Conservation (phyloP, 1,284 basidiomycete species). For the Microbotryum saponariae region DNA sequence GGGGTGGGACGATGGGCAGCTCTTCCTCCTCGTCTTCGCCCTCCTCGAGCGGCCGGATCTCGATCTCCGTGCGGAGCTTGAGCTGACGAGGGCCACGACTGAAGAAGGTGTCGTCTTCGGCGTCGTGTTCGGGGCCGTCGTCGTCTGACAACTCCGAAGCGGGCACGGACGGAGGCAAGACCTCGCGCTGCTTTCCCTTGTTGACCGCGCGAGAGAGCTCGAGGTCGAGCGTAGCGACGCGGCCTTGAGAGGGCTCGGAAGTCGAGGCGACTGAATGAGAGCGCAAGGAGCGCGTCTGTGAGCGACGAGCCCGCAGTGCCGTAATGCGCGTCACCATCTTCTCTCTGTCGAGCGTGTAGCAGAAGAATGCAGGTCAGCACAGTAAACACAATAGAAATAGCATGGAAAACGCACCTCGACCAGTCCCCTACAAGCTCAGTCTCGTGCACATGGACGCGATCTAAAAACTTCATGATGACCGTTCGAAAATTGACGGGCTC, state of each 20-base stretch:
- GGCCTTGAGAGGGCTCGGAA: not conserved
- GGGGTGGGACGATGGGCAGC: slow-evolving; percentile 19
- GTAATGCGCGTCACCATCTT: slow-evolving; percentile 27
- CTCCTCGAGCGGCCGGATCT: no score
- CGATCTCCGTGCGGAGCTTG: not conserved
- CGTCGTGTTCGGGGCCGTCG: not conserved
- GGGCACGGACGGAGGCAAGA: not conserved
- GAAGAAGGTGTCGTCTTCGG: slow-evolving; percentile 28
- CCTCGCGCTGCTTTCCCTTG: not conserved
- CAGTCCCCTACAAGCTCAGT: slow-evolving; percentile 15
- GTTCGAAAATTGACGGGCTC: slow-evolving; percentile 4
- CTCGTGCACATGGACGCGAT: not conserved
- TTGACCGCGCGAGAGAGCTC: not conserved
- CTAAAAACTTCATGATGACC: slow-evolving; percentile 21
- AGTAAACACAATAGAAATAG: not conserved
- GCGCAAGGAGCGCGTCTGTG: slow-evolving; percentile 15
- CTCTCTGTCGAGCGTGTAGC: slow-evolving; percentile 7
- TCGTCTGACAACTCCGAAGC: not conserved
- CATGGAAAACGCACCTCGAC: slow-evolving; percentile 11
- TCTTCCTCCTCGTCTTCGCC: slow-evolving; percentile 1
- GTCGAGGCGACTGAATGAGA: not conserved
- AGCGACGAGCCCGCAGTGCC: slow-evolving; percentile 28
- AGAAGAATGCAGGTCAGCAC: not conserved
- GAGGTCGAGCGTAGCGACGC: not conserved
- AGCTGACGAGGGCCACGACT: not conserved